Conservation (phyloP, 164 flowering plant genomes). For the Vitis labrusca region DNA sequence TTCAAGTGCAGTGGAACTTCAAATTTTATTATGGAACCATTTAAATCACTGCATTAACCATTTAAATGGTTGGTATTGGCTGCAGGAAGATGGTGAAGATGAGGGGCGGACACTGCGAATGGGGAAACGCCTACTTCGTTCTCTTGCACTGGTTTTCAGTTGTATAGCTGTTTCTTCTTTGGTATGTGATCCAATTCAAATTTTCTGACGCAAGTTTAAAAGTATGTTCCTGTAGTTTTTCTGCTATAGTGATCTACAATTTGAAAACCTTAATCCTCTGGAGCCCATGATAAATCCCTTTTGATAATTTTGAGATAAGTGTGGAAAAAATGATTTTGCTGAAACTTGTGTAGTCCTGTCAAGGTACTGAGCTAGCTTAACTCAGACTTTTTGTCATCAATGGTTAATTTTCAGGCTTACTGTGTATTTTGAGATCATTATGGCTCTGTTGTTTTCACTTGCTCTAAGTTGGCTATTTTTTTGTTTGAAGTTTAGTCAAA, state of each 20-base stretch:
- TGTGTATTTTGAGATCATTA: no score
- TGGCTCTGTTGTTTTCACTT: no score
- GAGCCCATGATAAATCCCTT: no score
- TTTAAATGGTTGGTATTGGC: constrained; percentile 16
- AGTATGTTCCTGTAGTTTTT: neutral
- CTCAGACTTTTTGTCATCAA: no score
- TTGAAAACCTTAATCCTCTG: no score
- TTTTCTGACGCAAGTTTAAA: neutral
- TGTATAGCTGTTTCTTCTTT: constrained; percentile 74
- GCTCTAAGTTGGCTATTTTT: no score
- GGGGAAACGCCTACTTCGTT: constrained; percentile 90
- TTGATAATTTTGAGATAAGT: no score
- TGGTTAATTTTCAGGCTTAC: no score
- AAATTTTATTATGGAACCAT: neutral
- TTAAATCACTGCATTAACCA: neutral
- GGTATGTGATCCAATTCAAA: constrained; percentile 48
- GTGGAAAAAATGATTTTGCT: no score
- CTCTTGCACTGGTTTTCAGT: constrained; percentile 82
- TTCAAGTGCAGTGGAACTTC: neutral
- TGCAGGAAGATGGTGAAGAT: constrained; percentile 97
- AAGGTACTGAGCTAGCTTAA: no score
- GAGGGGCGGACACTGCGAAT: constrained; percentile 71
- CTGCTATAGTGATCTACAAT: neutral
- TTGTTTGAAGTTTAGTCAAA: no score
- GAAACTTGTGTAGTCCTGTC: no score